These are phyloP conservation scores for Plasmodium chabaudi DNA, from an alignment of 169 alveolate genomes.

Conservation along the genomic window DNA sequence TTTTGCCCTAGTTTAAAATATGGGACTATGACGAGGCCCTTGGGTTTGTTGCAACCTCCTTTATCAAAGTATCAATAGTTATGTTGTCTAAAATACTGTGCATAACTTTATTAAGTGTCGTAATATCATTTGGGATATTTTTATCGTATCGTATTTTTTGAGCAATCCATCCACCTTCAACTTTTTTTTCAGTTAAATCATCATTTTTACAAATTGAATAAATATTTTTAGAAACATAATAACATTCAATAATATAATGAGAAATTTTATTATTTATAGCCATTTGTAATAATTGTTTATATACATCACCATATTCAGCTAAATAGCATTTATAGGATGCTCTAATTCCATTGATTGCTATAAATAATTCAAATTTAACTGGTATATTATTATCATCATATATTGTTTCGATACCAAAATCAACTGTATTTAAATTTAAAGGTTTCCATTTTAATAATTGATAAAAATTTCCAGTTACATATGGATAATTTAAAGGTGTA, in stretches of 20 bases:
- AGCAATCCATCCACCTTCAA: slow-evolving; percentile 94
- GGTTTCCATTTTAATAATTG: slow-evolving; percentile 97
- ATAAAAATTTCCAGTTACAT: slow-evolving; percentile 95
- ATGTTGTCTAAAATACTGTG: slow-evolving; percentile 89
- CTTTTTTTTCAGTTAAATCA: slow-evolving; percentile 83
- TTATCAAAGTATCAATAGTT: slow-evolving; percentile 83
- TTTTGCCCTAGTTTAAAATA: neutral
- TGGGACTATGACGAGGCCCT: neutral
- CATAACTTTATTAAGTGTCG: slow-evolving; percentile 85
- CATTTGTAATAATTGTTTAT: slow-evolving; percentile 83
- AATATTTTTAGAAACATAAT: slow-evolving; percentile 45
- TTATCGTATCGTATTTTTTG: slow-evolving; percentile 91
- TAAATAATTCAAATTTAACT: slow-evolving; percentile 79
- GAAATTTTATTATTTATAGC: slow-evolving; percentile 79
- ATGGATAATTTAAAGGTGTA: slow-evolving; percentile 93
- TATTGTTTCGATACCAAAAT: slow-evolving; percentile 88
- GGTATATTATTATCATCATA: slow-evolving; percentile 81
- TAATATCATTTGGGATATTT: slow-evolving; percentile 86
- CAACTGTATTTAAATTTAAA: slow-evolving; percentile 94
- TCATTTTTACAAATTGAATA: slow-evolving; percentile 83
- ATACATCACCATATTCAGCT: slow-evolving; percentile 90
- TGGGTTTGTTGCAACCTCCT: slow-evolving; percentile 75
- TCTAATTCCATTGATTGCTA: slow-evolving; percentile 83
- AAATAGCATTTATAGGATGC: slow-evolving; percentile 85
- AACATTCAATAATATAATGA: slow-evolving; percentile 66